A percentile compares a stretch with the other conserved stretches of the same genome.
phyloP scores from a whole-genome alignment of 441 rosid genomes.

The Gossypium trilobum region DNA sequence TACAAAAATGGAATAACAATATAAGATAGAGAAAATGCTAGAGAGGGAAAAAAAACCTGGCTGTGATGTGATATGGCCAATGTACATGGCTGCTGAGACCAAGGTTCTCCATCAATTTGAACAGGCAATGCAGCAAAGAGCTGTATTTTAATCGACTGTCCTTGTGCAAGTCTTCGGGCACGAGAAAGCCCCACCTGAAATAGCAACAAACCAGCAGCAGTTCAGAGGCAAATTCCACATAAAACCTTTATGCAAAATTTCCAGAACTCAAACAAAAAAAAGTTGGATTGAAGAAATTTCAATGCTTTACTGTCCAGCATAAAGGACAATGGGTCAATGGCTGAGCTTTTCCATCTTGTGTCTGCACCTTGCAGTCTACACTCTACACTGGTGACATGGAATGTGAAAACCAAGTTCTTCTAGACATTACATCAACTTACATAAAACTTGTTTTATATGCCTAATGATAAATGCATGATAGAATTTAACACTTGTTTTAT shows the following conservation, averaged over 20 bases:
- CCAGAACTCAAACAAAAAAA: background rate
- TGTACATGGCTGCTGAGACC: constrained; percentile 82
- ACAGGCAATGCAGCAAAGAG: constrained; percentile 75
- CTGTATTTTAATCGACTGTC: constrained; percentile 79
- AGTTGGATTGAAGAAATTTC: background rate
- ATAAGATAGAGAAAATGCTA: background rate
- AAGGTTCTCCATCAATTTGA: constrained; percentile 95
- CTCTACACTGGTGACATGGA: background rate
- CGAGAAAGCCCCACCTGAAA: constrained; percentile 87
- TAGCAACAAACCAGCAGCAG: constrained; percentile 14
- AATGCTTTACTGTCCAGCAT: background rate
- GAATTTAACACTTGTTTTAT: background rate
- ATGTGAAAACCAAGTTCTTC: background rate
- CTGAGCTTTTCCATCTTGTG: background rate
- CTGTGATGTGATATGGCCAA: constrained; percentile 77
- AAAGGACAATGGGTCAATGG: background rate
- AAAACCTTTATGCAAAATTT: background rate
- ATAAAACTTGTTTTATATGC: background rate
- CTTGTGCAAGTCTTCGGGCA: constrained; percentile 90
- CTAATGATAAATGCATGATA: background rate
- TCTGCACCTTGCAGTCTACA: background rate
- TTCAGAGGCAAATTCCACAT: constrained; percentile 7
- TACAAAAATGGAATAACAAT: background rate
- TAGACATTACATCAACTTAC: background rate
- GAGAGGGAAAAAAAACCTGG: constrained; percentile 47